Evolutionary conservation across 768 basidiomycete genomes (phyloP).

Genomic region (Lactarius sanguifluus): DNA sequence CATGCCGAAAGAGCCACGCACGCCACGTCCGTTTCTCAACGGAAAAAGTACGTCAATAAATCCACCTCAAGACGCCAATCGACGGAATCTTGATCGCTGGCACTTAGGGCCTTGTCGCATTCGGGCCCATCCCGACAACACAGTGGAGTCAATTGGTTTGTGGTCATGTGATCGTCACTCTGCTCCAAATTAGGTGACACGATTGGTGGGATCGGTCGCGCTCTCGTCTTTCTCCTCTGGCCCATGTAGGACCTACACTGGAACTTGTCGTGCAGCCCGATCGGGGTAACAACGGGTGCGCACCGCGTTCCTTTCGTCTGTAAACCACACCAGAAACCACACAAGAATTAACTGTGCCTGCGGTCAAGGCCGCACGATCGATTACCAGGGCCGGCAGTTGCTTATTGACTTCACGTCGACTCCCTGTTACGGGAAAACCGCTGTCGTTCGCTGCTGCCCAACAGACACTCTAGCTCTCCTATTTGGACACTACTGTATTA

Average conservation of each 20-base stretch:
- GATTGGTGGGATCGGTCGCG: constrained; percentile 54
- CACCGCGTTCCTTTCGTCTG: constrained; percentile 5
- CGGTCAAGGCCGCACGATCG: constrained; percentile 49
- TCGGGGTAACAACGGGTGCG: constrained; percentile 57
- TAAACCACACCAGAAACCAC: neutral
- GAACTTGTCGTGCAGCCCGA: constrained; percentile 55
- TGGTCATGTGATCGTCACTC: neutral
- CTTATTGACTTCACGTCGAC: constrained; percentile 55
- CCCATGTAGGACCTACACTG: constrained; percentile 44
- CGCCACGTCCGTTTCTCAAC: too few relatives aligned
- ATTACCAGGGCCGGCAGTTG: constrained; percentile 67
- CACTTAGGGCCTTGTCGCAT: too few relatives aligned
- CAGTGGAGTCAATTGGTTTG: too few relatives aligned
- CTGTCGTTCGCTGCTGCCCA: constrained; percentile 52
- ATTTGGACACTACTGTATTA: constrained; percentile 52
- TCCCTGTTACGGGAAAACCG: constrained; percentile 51
- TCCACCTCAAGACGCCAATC: too few relatives aligned
- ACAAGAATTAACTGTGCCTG: constrained; percentile 8
- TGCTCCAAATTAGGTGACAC: constrained; percentile 42
- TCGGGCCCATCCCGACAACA: too few relatives aligned
- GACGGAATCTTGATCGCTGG: too few relatives aligned
- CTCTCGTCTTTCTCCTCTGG: constrained; percentile 48
- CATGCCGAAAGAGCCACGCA: too few relatives aligned
- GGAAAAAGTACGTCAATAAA: too few relatives aligned
- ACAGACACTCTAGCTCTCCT: constrained; percentile 51